Conservation (phyloP, 495 filamentous ascomycete genomes). For the Aspergillus panamensis region DNA sequence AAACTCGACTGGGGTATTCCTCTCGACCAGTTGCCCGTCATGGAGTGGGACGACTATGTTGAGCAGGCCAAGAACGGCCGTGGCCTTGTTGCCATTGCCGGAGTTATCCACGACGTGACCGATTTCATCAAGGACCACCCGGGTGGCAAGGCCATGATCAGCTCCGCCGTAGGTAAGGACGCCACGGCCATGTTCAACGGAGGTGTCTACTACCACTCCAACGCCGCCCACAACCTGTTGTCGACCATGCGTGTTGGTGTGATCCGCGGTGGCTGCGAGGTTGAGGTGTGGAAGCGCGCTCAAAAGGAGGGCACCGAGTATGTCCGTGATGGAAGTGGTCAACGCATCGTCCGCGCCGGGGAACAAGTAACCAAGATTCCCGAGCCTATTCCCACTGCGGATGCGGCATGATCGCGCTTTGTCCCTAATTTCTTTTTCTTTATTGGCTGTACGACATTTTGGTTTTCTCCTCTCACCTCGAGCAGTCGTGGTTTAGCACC, state of each 20-base stretch:
- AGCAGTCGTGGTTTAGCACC: slow-evolving; percentile 19
- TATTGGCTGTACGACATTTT: slow-evolving; percentile 3
- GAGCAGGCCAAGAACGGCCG: slow-evolving; percentile 84
- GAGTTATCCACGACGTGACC: slow-evolving; percentile 92
- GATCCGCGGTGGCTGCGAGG: slow-evolving; percentile 91
- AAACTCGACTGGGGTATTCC: slow-evolving; percentile 94
- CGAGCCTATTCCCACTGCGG: slow-evolving; percentile 45
- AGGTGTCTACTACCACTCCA: slow-evolving; percentile 96
- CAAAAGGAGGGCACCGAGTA: slow-evolving; percentile 75
- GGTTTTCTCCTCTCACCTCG: background rate
- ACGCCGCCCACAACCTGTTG: slow-evolving; percentile 95
- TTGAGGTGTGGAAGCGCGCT: slow-evolving; percentile 98
- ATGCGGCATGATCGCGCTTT: slow-evolving; percentile 35
- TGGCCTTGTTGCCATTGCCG: slow-evolving; percentile 82
- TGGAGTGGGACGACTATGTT: slow-evolving; percentile 95
- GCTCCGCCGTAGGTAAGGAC: slow-evolving; percentile 90
- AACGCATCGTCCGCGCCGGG: slow-evolving; percentile 85
- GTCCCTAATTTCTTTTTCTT: slow-evolving; percentile 15
- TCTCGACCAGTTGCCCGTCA: slow-evolving; percentile 88
- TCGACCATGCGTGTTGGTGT: slow-evolving; percentile 97
- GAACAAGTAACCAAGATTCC: slow-evolving; percentile 82
- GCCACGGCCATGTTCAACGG: slow-evolving; percentile 99
- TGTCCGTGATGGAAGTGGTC: slow-evolving; percentile 75
- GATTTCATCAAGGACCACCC: slow-evolving; percentile 97
- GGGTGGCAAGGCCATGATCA: slow-evolving; percentile 94